Evolutionary conservation across 2,329 filamentous ascomycete species (phyloP).

Genomic region (Dichotomopilus funicola): DNA sequence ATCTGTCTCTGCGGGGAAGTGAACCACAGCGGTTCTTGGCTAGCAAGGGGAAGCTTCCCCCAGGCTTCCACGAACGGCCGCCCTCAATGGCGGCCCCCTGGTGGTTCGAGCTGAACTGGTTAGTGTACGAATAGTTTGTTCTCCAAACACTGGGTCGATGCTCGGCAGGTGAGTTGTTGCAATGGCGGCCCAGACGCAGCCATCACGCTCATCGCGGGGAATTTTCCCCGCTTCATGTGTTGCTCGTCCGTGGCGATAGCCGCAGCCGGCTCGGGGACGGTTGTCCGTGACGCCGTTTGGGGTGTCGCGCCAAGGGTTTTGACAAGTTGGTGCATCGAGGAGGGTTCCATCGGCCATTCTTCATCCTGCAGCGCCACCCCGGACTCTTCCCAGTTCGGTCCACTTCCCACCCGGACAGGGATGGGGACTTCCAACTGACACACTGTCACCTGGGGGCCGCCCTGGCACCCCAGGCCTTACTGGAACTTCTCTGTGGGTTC

Average conservation of each 20-base stretch:
- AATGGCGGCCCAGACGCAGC: too few species aligned
- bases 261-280: constrained; percentile 9
- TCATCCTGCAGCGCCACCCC: constrained; percentile 10
- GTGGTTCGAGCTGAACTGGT: not conserved
- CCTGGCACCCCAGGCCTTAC: too few species aligned
- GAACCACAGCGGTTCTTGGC: not conserved
- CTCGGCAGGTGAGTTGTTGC: too few species aligned
- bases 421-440: too few species aligned
- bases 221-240: too few species aligned
- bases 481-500: too few species aligned
- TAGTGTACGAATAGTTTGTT: not conserved
- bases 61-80: constrained; percentile 3
- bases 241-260: too few species aligned
- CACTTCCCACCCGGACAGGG: not conserved
- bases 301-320: not conserved
- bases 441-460: too few species aligned
- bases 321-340: constrained; percentile 1
- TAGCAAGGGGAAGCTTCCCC: constrained; percentile 1
- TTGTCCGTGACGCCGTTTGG: constrained; percentile 20
- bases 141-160: too few species aligned
- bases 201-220: too few species aligned
- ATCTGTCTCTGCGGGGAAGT: not conserved
- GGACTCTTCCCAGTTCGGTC: constrained; percentile 10
- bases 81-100: not conserved
- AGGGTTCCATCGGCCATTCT: constrained; percentile 8